Percentiles rank a stretch among this genome's conserved stretches.
Evolutionary conservation across 345 rosid genomes (phyloP).

Genomic region (Zanthoxylum bungeanum): DNA sequence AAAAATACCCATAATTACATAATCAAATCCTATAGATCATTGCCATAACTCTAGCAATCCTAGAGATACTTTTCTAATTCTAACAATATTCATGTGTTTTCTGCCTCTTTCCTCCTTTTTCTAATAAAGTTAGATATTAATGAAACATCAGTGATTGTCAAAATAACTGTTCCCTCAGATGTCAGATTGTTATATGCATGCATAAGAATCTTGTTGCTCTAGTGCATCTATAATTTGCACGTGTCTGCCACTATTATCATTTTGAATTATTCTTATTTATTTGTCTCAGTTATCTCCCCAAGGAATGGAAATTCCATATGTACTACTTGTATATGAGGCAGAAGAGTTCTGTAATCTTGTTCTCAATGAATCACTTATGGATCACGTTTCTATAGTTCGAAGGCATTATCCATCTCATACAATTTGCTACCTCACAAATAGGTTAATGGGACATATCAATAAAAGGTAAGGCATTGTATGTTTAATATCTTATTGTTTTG

Average conservation of each 20-base stretch:
- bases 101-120: neutral
- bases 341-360: slow-evolving; percentile 85
- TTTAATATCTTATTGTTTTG: neutral
- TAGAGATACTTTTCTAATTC: too few species aligned
- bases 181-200: neutral
- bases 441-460: slow-evolving; percentile 67
- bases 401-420: slow-evolving; percentile 70
- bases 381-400: slow-evolving; percentile 56
- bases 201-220: neutral
- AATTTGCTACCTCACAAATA: slow-evolving; percentile 87
- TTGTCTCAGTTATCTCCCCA: slow-evolving; percentile 54
- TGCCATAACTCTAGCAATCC: too few species aligned
- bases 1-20: too few species aligned
- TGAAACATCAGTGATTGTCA: neutral
- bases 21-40: too few species aligned
- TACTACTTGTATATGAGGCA: slow-evolving; percentile 66
- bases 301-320: slow-evolving; percentile 50
- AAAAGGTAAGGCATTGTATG: slow-evolving; percentile 48
- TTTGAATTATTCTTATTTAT: slow-evolving; percentile 18
- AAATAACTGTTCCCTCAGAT: neutral
- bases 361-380: slow-evolving; percentile 44
- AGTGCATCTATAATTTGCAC: neutral
- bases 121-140: neutral
- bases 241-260: neutral
- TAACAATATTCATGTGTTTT: neutral